These are phyloP conservation scores for Cydonia oblonga DNA, from an alignment of 331 rosid species.

Conservation along the genomic window DNA sequence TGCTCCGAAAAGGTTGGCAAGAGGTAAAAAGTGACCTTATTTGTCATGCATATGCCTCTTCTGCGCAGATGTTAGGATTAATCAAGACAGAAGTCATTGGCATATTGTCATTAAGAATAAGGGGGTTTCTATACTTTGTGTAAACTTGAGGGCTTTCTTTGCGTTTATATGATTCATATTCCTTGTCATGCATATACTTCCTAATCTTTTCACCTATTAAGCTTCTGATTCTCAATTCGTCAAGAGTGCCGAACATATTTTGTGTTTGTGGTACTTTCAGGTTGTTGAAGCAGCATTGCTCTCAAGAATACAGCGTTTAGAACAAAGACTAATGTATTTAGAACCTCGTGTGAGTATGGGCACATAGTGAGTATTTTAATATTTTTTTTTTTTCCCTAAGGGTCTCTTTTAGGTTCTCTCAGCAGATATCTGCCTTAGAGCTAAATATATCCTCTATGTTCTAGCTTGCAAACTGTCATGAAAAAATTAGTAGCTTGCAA, in stretches of 20 bases:
- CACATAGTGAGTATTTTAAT: constrained; percentile 54
- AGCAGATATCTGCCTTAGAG: not conserved
- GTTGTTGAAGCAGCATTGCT: constrained; percentile 98
- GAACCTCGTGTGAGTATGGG: constrained; percentile 99
- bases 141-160: not conserved
- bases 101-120: too few species aligned
- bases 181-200: not conserved
- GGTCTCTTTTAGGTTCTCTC: not conserved
- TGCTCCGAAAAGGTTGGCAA: not conserved
- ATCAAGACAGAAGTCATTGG: too few species aligned
- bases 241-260: not conserved
- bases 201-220: not conserved
- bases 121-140: too few species aligned
- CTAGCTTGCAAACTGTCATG: not conserved
- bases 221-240: not conserved
- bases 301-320: constrained; percentile 82
- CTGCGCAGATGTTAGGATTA: too few species aligned
- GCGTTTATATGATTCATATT: not conserved
- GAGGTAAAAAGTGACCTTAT: not conserved
- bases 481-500: not conserved
- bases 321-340: constrained; percentile 59
- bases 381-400: not conserved
- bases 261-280: constrained; percentile 32
- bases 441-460: not conserved
- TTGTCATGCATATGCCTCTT: too few species aligned